A percentile compares a stretch with the other conserved stretches of the same genome.
phyloP scores from a whole-genome alignment of 1,284 basidiomycete species.

The Bondarzewia mesenterica region DNA sequence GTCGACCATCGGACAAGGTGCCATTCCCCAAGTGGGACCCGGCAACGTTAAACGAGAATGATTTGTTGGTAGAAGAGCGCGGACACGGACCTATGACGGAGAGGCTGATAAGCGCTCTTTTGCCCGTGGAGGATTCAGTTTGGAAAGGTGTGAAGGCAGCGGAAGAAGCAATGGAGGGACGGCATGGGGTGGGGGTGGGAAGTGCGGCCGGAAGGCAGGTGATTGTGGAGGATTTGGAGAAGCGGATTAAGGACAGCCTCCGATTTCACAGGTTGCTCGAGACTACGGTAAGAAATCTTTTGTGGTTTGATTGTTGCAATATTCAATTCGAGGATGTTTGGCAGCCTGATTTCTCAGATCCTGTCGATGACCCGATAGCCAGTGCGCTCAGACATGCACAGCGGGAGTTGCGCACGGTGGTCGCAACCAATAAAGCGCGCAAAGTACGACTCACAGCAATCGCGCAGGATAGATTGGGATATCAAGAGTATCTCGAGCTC shows the following conservation, averaged over 20 bases:
- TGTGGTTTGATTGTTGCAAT: not conserved
- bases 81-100: constrained; percentile 77
- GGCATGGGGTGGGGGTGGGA: constrained; percentile 66
- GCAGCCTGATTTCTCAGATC: constrained; percentile 70
- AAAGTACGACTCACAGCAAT: constrained; percentile 67
- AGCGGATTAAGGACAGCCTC: constrained; percentile 63
- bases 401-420: constrained; percentile 68
- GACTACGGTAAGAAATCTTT: constrained; percentile 36
- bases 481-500: constrained; percentile 79
- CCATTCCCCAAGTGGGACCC: constrained; percentile 64
- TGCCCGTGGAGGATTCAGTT: constrained; percentile 55
- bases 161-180: constrained; percentile 75
- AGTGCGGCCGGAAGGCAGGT: constrained; percentile 64
- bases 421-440: constrained; percentile 77
- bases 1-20: constrained; percentile 26
- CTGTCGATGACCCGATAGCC: constrained; percentile 90
- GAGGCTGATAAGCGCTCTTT: constrained; percentile 69
- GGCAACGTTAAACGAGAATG: constrained; percentile 56
- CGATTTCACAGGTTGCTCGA: constrained; percentile 60
- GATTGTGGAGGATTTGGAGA: constrained; percentile 65
- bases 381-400: constrained; percentile 86
- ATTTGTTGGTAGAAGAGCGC: constrained; percentile 58
- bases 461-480: constrained; percentile 83
- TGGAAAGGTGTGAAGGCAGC: constrained; percentile 74
- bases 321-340: constrained; percentile 9